Evolutionary conservation across 1,284 basidiomycete species (phyloP), one percentile per base, ranked within the genome.

Genomic region (Sparassis latifolia): DNA sequence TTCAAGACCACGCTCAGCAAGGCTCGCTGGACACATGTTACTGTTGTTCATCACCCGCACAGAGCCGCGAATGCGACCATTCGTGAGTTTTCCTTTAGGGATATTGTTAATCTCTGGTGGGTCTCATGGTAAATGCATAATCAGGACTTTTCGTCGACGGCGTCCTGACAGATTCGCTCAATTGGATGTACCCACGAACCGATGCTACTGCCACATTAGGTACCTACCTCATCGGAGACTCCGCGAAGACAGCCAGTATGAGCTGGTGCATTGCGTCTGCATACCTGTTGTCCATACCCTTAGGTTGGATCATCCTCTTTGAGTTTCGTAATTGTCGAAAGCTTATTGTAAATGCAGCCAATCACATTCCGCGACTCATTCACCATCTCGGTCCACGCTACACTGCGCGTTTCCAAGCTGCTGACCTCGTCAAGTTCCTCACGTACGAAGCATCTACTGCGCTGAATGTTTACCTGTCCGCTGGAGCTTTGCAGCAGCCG

Each of bases 381-480:
- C 84, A 89, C 58, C 84, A 89, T 59, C 77, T 92, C 9, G 85
- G 86, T 2, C 86, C 87, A 2, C 78, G 84, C 35, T 91, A 92
- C 54, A 71, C 70, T 2, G 83, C 80, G 31, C 80, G 79, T 35
- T 88, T 89, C 63, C 88, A 89, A 77, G 68, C 80, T 58, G 44
- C 61, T 63, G 67, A 69, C 2, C 72, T 90, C 30, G 71, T 80
- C 52, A 81, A 78, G 41, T 89, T 89, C 62, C 69, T 91, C 45
- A 90, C 86, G 0, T 91, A 89, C 62, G 84, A 88, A 55, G 84
- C 84, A 0, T 79, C 84, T 3, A 88, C 87, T 0, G 86, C 87
- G 0, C 71, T 89, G 39, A 87, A 84, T 59, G 84, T 89, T 70
- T 80, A 80, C 53, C 66, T 90, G 35, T 62, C 64, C 33, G 66